Conservation (phyloP, 1,284 basidiomycete species). For the Butyriboletus appendiculatus region DNA sequence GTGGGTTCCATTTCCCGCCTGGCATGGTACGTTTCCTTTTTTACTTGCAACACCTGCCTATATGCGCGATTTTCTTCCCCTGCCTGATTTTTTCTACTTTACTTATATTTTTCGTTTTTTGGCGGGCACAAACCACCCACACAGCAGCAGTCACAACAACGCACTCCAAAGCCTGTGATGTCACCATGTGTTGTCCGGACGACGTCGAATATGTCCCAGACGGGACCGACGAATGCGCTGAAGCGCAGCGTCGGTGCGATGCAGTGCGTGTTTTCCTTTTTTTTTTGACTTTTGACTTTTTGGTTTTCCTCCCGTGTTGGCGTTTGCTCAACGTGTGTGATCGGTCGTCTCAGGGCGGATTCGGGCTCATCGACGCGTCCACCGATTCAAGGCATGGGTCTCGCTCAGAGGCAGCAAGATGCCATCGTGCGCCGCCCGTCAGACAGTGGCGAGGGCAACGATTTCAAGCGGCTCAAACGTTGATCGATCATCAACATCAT, state of each 20-base stretch:
- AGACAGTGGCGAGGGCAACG: conserved; percentile 45
- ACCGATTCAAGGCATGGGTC: conserved; percentile 46
- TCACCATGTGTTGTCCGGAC: neutral
- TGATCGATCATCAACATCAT: conserved; percentile 24
- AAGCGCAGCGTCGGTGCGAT: conserved; percentile 44
- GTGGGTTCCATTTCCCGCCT: conserved; percentile 54
- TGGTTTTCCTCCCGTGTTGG: neutral
- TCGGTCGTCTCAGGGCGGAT: conserved; percentile 7
- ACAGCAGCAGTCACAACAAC: conserved; percentile 1
- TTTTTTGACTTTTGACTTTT: too few relatives aligned
- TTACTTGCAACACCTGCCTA: neutral
- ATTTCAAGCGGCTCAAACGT: conserved; percentile 49
- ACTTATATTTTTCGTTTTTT: neutral
- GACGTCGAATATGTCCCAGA: conserved; percentile 3
- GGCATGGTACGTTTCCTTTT: conserved; percentile 38
- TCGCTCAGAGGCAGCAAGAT: conserved; percentile 38
- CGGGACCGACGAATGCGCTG: conserved; percentile 22
- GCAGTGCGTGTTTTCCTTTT: conserved; percentile 36
- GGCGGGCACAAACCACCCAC: conserved; percentile 4
- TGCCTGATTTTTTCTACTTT: neutral
- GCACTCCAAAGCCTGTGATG: conserved; percentile 2
- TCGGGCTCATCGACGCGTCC: conserved; percentile 18
- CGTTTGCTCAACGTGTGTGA: neutral
- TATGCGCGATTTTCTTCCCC: conserved; percentile 1
- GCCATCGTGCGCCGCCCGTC: conserved; percentile 35